Base-by-base conservation (phyloP, 176 grass and related monocot genomes). In the Avena atlantica region DNA sequence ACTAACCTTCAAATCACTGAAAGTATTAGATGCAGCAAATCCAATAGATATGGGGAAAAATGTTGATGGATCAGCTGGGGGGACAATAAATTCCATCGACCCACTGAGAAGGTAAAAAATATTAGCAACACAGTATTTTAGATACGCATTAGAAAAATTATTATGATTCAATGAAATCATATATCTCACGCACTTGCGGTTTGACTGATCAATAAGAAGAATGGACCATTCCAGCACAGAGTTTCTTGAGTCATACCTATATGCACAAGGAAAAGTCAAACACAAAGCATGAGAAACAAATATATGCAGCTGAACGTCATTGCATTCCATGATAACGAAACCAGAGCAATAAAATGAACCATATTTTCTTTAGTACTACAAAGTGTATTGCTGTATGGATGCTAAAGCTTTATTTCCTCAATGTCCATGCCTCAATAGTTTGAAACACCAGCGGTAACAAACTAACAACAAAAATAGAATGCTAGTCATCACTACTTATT, bases 21-120 rank as follows among this genome's bases (percentile, higher is more conserved):
- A 97, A 74, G 90, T 97, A 84, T 74, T 91, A 10, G 92, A 83
- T 78, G 95, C 90, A 10, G 90, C 89, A 92, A 97, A 97, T 76
- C 81, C 85, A 78, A 97, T 72, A 19, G 88, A 89, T 49, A 97
- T 94, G 71, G 95, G 95, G 78, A 91, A 97, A 77, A 97, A 97
- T 82, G 86, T 52, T 80, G 95, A 94, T 56, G 92, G 86, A 29
- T 94, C 92, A 78, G 88, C 90, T 48, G 88, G 88, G 55, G 92
- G 92, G 5, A 97, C 86, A 89, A 97, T 85, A 83, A 94, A 92
- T 83, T 97, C 92, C 92, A 97, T 92, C 6, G 90, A 94, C 50
- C 95, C 92, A 79, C 95, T 97, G 53, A 45, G 36, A 81, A 91
- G 45, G 55, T 11, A 64, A 25, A 1, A 65, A 82, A n/a, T 0